Percentiles rank a stretch among this genome's conserved stretches.
phyloP scores from a whole-genome alignment of 805 yeast species.

The Nakazawaea holstii region DNA sequence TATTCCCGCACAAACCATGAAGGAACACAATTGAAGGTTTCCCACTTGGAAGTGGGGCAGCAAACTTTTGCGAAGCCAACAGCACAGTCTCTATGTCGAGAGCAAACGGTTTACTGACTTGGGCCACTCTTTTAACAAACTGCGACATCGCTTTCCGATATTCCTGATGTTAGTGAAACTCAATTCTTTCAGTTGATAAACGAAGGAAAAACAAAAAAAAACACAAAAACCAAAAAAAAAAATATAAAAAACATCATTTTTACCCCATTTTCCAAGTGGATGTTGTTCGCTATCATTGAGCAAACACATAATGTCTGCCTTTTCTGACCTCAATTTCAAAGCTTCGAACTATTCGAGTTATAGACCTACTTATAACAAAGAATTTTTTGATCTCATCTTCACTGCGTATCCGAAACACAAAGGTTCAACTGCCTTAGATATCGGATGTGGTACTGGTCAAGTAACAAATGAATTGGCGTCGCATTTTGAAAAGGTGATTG shows the following conservation, averaged over 20 bases:
- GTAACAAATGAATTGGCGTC: slow-evolving; percentile 42
- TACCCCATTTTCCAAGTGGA: slow-evolving; percentile 22
- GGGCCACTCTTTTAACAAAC: too few relatives aligned
- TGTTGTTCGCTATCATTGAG: neutral
- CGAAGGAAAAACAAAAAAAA: too few relatives aligned
- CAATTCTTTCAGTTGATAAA: too few relatives aligned
- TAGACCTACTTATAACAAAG: slow-evolving; percentile 63
- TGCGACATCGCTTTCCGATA: too few relatives aligned
- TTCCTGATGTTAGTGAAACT: too few relatives aligned
- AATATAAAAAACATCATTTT: neutral
- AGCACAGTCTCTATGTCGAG: slow-evolving; percentile 11
- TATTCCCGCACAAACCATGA: slow-evolving; percentile 88
- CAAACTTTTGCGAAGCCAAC: slow-evolving; percentile 10
- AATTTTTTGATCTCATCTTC: slow-evolving; percentile 37
- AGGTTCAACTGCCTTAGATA: slow-evolving; percentile 46
- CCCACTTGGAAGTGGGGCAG: neutral
- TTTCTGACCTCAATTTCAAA: slow-evolving; percentile 46
- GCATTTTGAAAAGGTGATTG: slow-evolving; percentile 32
- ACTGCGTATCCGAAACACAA: slow-evolving; percentile 32
- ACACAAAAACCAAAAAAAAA: neutral
- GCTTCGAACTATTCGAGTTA: slow-evolving; percentile 47
- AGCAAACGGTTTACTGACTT: neutral
- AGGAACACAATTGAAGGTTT: slow-evolving; percentile 66
- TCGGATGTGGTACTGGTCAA: slow-evolving; percentile 80
- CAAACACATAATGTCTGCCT: slow-evolving; percentile 50